Evolutionary conservation across 2,329 filamentous ascomycete species (phyloP), one percentile per base, ranked within the genome.

Genomic region (Cercospora sp.): DNA sequence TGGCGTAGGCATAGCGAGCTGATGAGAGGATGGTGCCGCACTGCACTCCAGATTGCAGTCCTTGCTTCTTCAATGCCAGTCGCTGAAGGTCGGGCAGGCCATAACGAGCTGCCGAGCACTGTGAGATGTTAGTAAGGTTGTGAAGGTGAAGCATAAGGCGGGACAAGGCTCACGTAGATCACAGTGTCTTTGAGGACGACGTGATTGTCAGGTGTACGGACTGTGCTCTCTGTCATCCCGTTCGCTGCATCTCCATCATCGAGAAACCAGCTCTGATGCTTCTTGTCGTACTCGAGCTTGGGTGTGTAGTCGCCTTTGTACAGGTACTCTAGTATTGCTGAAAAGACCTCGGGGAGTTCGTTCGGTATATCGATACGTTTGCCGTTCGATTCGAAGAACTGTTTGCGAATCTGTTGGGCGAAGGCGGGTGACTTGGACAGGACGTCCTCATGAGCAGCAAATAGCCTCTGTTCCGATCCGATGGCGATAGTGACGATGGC

Each of bases 221-320:
- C 84, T 5, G 90, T 93, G 51, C 88, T 87, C 74, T 91, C 89
- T 26, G 83, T 80, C 23, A 81, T 78, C 33, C 79, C 80, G 26
- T 81, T 80, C 71, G 84, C 78, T 67, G 84, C 82, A 7, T 81
- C 69, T 59, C 77, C 77, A 65, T 88, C 87, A 79, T 96, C 93
- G n/a, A 97, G 83, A 77, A 91, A 90, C 90, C 92, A 97, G 63
- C 88, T 89, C 79, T 92, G 89, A 65, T 88, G 87, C 71, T 90
- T 89, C 83, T 93, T 93, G 82, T 94, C 92, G 81, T 93, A 92
- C 66, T 92, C 82, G 26, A 97, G 85, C 18, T 91, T 90, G 3
- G 94, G 93, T 74, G 90, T 94, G 82, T 97, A 97, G 80, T 97
- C 94, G 71, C 93, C 93, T 81, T 96, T 96, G 86, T 96, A 96